Conservation (phyloP, 306 rosid species). For the Lotus japonicus region DNA sequence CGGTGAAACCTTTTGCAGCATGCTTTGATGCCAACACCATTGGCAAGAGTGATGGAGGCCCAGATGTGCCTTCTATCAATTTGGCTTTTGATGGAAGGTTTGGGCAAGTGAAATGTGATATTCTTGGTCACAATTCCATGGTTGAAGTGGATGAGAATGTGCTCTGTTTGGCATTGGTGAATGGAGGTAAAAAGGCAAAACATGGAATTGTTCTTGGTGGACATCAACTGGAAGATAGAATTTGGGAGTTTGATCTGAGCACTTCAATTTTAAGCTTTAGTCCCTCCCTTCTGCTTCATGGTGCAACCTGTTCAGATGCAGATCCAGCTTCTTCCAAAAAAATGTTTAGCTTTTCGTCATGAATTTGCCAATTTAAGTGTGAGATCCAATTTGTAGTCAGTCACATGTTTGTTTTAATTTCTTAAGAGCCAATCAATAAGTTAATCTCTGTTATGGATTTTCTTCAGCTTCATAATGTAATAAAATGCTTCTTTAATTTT, state of each 20-base stretch:
- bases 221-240: background rate
- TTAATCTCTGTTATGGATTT: too few relatives aligned
- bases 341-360: too few relatives aligned
- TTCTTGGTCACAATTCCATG: conserved; percentile 14
- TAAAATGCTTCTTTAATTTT: too few relatives aligned
- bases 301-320: background rate
- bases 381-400: too few relatives aligned
- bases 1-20: background rate
- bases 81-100: background rate
- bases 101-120: background rate
- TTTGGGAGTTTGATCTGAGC: conserved; percentile 10
- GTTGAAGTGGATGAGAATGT: conserved; percentile 7
- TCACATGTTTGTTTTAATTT: too few relatives aligned
- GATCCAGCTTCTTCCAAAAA: too few relatives aligned
- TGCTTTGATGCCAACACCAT: conserved; percentile 17
- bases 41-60: background rate
- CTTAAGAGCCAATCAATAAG: too few relatives aligned
- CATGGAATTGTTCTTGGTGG: background rate
- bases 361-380: too few relatives aligned
- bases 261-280: conserved; percentile 2
- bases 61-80: conserved; percentile 10
- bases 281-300: background rate
- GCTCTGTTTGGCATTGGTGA: conserved; percentile 24
- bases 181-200: background rate
- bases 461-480: too few relatives aligned